Evolutionary conservation across 345 rosid genomes (phyloP).

Genomic region (Citrus inodora): DNA sequence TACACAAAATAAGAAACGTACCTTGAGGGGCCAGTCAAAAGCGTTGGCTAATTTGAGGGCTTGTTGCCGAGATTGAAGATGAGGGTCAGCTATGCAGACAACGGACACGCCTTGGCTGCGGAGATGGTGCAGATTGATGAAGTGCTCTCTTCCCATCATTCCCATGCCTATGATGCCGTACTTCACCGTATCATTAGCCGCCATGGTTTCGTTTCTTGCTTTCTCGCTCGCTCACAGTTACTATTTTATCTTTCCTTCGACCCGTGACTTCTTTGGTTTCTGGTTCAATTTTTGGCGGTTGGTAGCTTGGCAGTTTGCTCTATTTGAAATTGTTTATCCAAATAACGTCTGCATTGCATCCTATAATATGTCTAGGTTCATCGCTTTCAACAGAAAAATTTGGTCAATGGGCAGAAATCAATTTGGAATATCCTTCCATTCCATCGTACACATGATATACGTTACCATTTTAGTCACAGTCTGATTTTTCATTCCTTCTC

Average conservation of each 20-base stretch:
- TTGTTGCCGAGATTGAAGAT: constrained; percentile 61
- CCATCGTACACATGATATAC: too few species aligned
- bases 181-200: constrained; percentile 26
- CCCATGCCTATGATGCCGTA: constrained; percentile 92
- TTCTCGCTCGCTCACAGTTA: background rate
- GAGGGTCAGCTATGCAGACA: constrained; percentile 82
- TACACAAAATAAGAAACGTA: constrained; percentile 10
- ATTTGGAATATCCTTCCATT: too few species aligned
- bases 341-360: too few species aligned
- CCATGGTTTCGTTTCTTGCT: constrained; percentile 12
- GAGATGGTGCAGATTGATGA: constrained; percentile 83
- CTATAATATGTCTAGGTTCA: too few species aligned
- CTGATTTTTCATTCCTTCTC: too few species aligned
- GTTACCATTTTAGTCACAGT: too few species aligned
- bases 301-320: background rate
- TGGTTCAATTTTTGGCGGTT: background rate
- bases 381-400: too few species aligned
- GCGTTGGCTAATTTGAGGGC: constrained; percentile 59
- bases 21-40: constrained; percentile 64
- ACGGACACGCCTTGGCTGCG: constrained; percentile 56
- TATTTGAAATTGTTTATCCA: too few species aligned
- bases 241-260: background rate
- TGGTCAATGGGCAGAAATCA: too few species aligned
- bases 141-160: constrained; percentile 98
- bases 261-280: background rate